Percentiles rank a stretch among this genome's conserved stretches.
Evolutionary conservation across 345 rosid species (phyloP).

Genomic region (Lepidium africanum): DNA sequence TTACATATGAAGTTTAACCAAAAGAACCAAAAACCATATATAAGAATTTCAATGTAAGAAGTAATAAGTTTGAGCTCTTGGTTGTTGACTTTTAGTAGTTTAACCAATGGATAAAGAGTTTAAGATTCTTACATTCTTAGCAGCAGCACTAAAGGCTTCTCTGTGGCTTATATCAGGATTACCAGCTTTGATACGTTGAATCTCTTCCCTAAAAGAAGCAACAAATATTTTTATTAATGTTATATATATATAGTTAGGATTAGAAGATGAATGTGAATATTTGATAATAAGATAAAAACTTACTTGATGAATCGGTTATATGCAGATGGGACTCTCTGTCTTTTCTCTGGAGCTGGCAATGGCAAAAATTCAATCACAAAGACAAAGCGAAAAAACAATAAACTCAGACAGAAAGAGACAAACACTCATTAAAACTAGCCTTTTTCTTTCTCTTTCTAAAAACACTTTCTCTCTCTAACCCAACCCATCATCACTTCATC

Average conservation of each 20-base stretch:
- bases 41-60: neutral
- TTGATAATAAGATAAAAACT: constrained; percentile 13
- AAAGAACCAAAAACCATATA: no score
- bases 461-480: constrained; percentile 23
- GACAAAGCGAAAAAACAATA: constrained; percentile 36
- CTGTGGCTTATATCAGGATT: constrained; percentile 99
- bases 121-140: constrained; percentile 77
- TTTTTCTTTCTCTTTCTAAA: constrained; percentile 32
- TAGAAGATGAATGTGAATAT: neutral
- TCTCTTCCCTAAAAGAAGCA: constrained; percentile 72
- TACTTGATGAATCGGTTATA: constrained; percentile 99
- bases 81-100: neutral
- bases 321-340: constrained; percentile 99
- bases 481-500: constrained; percentile 58
- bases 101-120: neutral
- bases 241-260: neutral
- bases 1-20: no score
- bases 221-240: neutral
- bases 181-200: constrained; percentile 98
- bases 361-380: constrained; percentile 28
- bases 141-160: constrained; percentile 99
- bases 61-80: neutral
- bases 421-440: constrained; percentile 35
- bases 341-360: constrained; percentile 95
- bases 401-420: constrained; percentile 37